A percentile compares a stretch with the other conserved stretches of the same genome.
Evolutionary conservation across 495 filamentous ascomycete genomes (phyloP).

Genomic region (Penicillium psychrofluorescens): DNA sequence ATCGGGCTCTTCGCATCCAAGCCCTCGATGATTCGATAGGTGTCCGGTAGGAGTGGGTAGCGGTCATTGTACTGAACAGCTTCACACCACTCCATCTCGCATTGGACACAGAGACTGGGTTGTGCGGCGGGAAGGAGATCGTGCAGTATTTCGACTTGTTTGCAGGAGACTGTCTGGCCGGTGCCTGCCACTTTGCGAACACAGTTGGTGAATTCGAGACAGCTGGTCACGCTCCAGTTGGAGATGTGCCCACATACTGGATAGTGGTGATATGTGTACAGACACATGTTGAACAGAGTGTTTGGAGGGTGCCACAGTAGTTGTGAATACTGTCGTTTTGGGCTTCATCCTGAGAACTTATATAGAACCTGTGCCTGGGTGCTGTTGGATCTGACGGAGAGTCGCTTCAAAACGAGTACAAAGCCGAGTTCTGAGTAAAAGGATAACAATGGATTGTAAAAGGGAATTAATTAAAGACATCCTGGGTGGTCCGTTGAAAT

Average conservation of each 20-base stretch:
- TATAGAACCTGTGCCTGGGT: no score
- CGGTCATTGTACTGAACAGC: background rate
- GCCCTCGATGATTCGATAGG: constrained; percentile 1
- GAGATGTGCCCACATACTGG: constrained; percentile 23
- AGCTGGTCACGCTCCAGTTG: constrained; percentile 18
- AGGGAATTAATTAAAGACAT: no score
- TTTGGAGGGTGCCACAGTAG: no score
- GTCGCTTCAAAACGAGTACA: background rate
- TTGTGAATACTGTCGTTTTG: no score
- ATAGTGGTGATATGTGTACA: constrained; percentile 21
- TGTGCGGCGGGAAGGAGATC: constrained; percentile 1
- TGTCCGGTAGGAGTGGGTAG: background rate
- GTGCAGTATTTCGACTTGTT: constrained; percentile 1
- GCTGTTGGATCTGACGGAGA: background rate
- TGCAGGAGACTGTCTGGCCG: background rate
- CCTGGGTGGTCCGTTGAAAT: no score
- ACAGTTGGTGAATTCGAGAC: constrained; percentile 12
- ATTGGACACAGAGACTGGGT: constrained; percentile 7
- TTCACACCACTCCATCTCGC: constrained; percentile 2
- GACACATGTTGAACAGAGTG: constrained; percentile 15
- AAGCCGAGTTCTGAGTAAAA: background rate
- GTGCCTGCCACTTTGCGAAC: constrained; percentile 5
- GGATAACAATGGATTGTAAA: background rate
- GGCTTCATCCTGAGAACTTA: no score
- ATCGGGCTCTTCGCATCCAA: background rate